Percentiles rank a stretch among this genome's conserved stretches.
These are phyloP conservation scores for Seminavis robusta DNA, from an alignment of 108 stramenopile species.

Conservation along the genomic window DNA sequence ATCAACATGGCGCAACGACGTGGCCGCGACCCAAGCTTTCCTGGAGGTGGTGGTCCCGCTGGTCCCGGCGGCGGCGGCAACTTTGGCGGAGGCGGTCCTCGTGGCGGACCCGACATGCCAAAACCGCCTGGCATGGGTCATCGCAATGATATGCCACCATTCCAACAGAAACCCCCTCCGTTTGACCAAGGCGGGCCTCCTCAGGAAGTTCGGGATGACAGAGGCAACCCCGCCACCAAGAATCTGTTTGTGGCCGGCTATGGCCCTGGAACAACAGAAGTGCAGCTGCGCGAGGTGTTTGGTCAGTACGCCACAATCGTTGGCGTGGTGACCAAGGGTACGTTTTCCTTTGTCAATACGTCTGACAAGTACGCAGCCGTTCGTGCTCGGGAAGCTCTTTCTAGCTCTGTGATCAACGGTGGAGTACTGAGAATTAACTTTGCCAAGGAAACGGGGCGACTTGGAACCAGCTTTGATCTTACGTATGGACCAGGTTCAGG, in stretches of 20 bases:
- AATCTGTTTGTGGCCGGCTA: conserved; percentile 88
- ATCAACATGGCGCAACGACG: conserved; percentile 78
- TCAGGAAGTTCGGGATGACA: conserved; percentile 61
- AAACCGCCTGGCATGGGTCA: background rate
- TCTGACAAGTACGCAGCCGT: conserved; percentile 55
- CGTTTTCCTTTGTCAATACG: conserved; percentile 84
- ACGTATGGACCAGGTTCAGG: conserved; percentile 43
- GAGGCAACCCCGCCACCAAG: conserved; percentile 86
- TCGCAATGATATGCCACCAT: background rate
- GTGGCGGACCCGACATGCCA: background rate
- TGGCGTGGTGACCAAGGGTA: conserved; percentile 67
- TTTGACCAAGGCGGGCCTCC: background rate
- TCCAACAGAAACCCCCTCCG: background rate
- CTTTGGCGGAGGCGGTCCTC: background rate
- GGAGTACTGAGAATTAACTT: conserved; percentile 81
- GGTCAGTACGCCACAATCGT: conserved; percentile 57
- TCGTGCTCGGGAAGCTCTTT: conserved; percentile 52
- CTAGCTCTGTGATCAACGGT: conserved; percentile 67
- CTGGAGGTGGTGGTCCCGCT: conserved; percentile 1
- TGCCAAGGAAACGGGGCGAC: conserved; percentile 83
- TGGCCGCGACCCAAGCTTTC: conserved; percentile 29
- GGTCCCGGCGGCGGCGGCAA: background rate
- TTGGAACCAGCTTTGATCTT: conserved; percentile 80
- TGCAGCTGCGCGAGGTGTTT: conserved; percentile 62
- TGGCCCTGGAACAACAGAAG: conserved; percentile 76